These are phyloP conservation scores for Saccharomycopsis malanga DNA, from an alignment of 805 yeast species.

Conservation along the genomic window DNA sequence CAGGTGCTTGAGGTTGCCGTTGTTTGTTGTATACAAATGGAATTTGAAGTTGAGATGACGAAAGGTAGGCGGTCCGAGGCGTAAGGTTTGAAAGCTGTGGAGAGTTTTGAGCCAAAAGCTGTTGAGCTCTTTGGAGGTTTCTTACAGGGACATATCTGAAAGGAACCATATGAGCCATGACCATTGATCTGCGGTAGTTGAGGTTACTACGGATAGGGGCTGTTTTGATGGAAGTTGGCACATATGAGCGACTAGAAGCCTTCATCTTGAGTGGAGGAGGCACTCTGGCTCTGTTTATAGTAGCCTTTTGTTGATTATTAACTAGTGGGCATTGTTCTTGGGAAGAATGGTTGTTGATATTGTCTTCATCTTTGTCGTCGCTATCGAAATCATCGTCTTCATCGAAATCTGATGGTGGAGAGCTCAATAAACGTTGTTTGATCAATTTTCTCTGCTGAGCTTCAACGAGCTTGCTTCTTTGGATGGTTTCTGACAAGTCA, in stretches of 20 bases:
- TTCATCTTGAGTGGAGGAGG: constrained; percentile 7
- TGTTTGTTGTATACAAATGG: not conserved
- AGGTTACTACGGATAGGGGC: constrained; percentile 12
- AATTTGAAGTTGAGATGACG: not conserved
- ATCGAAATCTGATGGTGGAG: not conserved
- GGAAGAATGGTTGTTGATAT: not conserved
- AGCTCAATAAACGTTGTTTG: constrained; percentile 4
- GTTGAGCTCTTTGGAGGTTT: too few species aligned
- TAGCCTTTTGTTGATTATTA: not conserved
- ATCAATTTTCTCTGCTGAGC: constrained; percentile 17
- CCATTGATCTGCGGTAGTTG: not conserved
- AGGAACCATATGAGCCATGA: not conserved
- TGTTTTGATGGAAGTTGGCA: constrained; percentile 9
- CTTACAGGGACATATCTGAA: constrained; percentile 2
- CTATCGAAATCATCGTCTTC: too few species aligned
- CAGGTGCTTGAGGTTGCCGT: not conserved
- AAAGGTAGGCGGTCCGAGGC: not conserved
- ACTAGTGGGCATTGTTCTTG: not conserved
- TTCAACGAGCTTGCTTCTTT: constrained; percentile 13
- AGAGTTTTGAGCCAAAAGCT: too few species aligned
- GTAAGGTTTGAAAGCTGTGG: too few species aligned
- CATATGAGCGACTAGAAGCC: not conserved
- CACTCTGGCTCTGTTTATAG: constrained; percentile 1
- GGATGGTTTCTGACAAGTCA: constrained; percentile 2
- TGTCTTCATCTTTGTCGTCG: not conserved